These are phyloP conservation scores for Hypoxylon sp. DNA, from an alignment of 2,329 filamentous ascomycete species.

Conservation along the genomic window DNA sequence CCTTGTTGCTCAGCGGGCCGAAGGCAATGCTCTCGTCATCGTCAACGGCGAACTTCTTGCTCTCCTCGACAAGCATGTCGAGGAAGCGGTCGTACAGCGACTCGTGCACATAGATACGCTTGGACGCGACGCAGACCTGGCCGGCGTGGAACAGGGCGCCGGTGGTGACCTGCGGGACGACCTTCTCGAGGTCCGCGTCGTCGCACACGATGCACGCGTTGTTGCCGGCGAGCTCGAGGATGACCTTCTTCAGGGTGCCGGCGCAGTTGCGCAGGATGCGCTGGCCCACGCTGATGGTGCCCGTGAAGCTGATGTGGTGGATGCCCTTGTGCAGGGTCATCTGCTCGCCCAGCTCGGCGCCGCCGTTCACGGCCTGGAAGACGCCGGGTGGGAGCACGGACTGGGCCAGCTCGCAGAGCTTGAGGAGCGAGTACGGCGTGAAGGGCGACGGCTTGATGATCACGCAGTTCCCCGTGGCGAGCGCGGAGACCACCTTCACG, in stretches of 20 bases:
- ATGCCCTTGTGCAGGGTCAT: constrained; percentile 64
- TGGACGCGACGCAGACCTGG: constrained; percentile 64
- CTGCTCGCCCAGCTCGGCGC: constrained; percentile 61
- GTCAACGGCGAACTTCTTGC: constrained; percentile 55
- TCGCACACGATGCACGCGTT: constrained; percentile 62
- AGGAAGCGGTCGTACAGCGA: constrained; percentile 65
- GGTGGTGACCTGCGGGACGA: constrained; percentile 55
- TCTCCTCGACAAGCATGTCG: constrained; percentile 51
- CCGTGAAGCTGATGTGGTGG: constrained; percentile 67
- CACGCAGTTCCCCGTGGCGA: constrained; percentile 62
- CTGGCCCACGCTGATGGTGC: constrained; percentile 60
- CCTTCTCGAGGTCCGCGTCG: constrained; percentile 59
- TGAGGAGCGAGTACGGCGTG: constrained; percentile 62
- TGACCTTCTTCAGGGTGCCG: constrained; percentile 62
- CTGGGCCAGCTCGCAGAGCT: constrained; percentile 60
- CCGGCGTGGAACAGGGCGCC: constrained; percentile 62
- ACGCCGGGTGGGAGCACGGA: constrained; percentile 63
- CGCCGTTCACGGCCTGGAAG: constrained; percentile 63
- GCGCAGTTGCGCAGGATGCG: constrained; percentile 59
- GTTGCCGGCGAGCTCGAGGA: constrained; percentile 64
- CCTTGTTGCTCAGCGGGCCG: constrained; percentile 69
- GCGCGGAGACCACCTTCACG: constrained; percentile 60
- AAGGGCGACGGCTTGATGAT: constrained; percentile 68
- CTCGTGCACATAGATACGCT: constrained; percentile 69
- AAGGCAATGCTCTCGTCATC: constrained; percentile 53